phyloP scores from a whole-genome alignment of 116 monocot species.

The Papilionanthe hybrid region DNA sequence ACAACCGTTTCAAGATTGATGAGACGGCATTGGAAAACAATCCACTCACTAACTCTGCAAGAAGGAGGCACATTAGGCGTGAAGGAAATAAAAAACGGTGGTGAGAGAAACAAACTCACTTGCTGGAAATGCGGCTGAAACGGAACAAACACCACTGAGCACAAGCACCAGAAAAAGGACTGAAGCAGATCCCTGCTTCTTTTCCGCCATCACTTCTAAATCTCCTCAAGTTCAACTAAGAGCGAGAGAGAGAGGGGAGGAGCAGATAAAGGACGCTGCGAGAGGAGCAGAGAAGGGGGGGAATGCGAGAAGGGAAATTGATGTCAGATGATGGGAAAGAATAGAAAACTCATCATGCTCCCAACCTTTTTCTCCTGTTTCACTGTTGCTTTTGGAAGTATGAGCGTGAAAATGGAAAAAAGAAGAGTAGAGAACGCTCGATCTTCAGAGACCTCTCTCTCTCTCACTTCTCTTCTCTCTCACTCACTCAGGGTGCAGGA shows the following conservation, averaged over 20 bases:
- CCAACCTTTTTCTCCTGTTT: not conserved
- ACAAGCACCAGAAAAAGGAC: constrained; percentile 12
- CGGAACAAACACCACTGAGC: constrained; percentile 16
- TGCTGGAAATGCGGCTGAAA: constrained; percentile 30
- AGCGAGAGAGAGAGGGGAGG: not conserved
- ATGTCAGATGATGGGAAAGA: not conserved
- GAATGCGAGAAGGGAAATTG: not conserved
- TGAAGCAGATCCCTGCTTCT: constrained; percentile 3
- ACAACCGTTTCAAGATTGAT: constrained; percentile 50
- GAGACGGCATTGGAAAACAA: constrained; percentile 48
- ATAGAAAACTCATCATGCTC: not conserved
- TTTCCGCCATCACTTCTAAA: constrained; percentile 6
- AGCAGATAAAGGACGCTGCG: not conserved
- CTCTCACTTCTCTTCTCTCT: not conserved
- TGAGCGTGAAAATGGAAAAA: not conserved
- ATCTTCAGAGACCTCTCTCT: not conserved
- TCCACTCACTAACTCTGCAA: constrained; percentile 42
- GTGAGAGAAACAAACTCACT: constrained; percentile 13
- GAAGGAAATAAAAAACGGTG: not conserved
- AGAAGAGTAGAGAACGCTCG: not conserved
- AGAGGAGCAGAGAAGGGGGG: not conserved
- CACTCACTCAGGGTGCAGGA: too few species aligned
- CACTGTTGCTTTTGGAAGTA: not conserved
- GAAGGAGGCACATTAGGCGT: not conserved
- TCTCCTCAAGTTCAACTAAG: not conserved